Evolutionary conservation across 169 alveolate genomes (phyloP), one percentile per base, ranked within the genome.

Genomic region (Babesia divergens): DNA sequence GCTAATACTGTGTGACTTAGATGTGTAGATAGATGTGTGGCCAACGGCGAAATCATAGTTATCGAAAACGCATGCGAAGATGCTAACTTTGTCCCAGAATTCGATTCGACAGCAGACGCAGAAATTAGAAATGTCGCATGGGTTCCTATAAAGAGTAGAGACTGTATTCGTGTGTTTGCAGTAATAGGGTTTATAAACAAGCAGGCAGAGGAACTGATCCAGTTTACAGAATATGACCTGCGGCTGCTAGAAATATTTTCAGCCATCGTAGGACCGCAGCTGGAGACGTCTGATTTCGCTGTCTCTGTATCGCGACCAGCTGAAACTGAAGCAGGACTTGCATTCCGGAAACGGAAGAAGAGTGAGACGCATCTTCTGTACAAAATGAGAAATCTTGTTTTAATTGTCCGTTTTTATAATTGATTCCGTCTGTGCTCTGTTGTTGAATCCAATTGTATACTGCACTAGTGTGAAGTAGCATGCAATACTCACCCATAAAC

Each of bases 251-350:
- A 70, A 51, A 35, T 70, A 40, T 70, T 70, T 22, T 58, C 82
- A 1, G 65, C 56, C 14, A 70, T 70, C 29, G 82, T 70, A 37
- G 82, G 82, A 26, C 82, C 82, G n/a, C 82, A 70, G 51, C 46
- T 70, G 20, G 82, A 70, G 64, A n/a, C 20, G 43, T 70, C 82
- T 8, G 82, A 70, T 20, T 70, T 70, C 22, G 82, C 82, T 62
- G 16, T 24, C 22, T 26, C 52, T 38, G 82, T 59, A 11, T 34
- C 40, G 1, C 42, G 26, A 14, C 24, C 34, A 26, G 62, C 34
- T 46, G 42, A 26, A 29, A 70, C 82, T 24, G 82, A 70, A 43
- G 82, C 82, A 20, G 82, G 82, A 16, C 68, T 70, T 40, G 47
- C 47, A 40, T 40, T 40, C 47, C 47, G 16, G 47, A 40, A 40